Evolutionary conservation across 495 filamentous ascomycete genomes (phyloP).

Genomic region (Tuber brumale): DNA sequence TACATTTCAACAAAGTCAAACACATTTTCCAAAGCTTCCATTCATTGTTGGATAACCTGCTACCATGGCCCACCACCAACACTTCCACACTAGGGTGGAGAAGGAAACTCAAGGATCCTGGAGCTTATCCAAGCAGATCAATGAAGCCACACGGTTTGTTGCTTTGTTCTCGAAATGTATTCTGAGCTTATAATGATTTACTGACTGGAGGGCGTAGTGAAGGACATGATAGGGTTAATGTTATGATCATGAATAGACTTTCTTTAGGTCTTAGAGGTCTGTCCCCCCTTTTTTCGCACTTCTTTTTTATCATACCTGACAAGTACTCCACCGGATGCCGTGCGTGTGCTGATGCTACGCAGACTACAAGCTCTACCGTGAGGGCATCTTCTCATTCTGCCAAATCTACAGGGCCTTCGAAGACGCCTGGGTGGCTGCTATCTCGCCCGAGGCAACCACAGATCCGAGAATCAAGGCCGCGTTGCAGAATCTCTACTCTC

Average conservation of each 20-base stretch:
- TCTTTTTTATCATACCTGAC: neutral
- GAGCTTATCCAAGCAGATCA: conserved; percentile 33
- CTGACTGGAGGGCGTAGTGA: conserved; percentile 19
- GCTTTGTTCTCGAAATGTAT: neutral
- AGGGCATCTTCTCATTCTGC: conserved; percentile 36
- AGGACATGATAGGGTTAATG: conserved; percentile 35
- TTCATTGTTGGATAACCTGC: neutral
- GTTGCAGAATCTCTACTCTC: conserved; percentile 28
- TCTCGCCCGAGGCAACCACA: conserved; percentile 6
- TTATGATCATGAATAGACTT: conserved; percentile 27
- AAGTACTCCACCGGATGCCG: neutral
- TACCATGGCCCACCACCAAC: neutral
- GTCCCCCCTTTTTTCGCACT: neutral
- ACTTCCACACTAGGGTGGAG: neutral
- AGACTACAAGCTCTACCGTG: conserved; percentile 36
- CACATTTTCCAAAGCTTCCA: neutral
- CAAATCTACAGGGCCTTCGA: conserved; percentile 39
- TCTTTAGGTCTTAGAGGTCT: conserved; percentile 28
- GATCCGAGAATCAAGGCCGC: conserved; percentile 20
- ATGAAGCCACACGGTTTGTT: conserved; percentile 27
- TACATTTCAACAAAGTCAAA: neutral
- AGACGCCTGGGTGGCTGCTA: conserved; percentile 29
- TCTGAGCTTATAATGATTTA: neutral
- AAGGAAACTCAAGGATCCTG: conserved; percentile 7
- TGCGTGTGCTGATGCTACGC: neutral